Conservation (phyloP, 371 early-diverging fungal genomes). For the Mycotypha africana region DNA sequence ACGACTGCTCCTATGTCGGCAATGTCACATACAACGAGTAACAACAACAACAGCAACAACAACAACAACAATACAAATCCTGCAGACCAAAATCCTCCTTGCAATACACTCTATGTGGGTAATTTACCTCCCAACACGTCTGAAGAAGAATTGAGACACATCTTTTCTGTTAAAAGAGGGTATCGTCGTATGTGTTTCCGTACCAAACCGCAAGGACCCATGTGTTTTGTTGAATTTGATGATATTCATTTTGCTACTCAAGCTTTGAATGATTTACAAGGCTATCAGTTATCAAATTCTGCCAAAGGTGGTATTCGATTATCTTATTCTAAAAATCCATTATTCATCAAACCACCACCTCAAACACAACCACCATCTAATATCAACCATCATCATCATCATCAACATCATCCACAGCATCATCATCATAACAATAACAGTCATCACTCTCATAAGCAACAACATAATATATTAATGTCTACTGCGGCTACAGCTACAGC, state of each 20-base stretch:
- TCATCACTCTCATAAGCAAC: no score
- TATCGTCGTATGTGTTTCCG: constrained; percentile 84
- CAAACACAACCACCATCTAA: no score
- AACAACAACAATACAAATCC: no score
- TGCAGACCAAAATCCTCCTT: constrained; percentile 88
- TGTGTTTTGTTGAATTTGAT: constrained; percentile 91
- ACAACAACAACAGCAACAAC: background rate
- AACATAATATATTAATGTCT: no score
- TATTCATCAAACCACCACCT: constrained; percentile 44
- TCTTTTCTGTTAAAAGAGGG: constrained; percentile 73
- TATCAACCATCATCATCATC: no score
- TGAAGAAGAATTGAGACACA: constrained; percentile 75
- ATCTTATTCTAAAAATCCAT: constrained; percentile 87
- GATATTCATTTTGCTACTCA: constrained; percentile 75
- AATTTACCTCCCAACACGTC: constrained; percentile 76
- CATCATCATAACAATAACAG: no score
- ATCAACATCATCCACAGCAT: no score
- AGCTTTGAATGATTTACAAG: constrained; percentile 77
- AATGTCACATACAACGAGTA: background rate
- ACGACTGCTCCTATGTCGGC: no score
- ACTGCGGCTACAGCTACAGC: no score
- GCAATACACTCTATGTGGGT: constrained; percentile 91
- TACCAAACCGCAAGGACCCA: constrained; percentile 75
- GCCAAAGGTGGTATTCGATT: constrained; percentile 87
- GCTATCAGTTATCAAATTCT: constrained; percentile 69